A percentile compares a stretch with the other conserved stretches of the same genome.
These are phyloP conservation scores for Globisporangium spiculum DNA, from an alignment of 352 stramenopile genomes.

Conservation along the genomic window DNA sequence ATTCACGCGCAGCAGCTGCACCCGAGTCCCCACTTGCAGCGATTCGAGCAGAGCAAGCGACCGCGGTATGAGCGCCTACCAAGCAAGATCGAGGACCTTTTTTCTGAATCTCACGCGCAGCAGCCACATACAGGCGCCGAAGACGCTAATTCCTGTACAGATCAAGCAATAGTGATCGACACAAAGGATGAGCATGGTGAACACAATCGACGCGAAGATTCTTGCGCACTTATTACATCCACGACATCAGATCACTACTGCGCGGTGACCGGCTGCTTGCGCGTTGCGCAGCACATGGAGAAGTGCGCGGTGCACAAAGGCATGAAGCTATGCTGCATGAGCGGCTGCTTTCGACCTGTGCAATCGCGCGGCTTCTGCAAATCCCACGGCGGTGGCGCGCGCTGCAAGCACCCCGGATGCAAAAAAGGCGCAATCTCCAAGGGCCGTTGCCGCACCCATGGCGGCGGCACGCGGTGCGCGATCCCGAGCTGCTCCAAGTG, in stretches of 20 bases:
- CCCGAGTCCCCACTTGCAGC: neutral
- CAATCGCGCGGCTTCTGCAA: conserved; percentile 58
- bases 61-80: neutral
- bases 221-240: neutral
- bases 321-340: conserved; percentile 37
- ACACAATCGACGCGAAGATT: neutral
- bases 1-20: neutral
- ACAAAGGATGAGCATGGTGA: neutral
- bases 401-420: conserved; percentile 47
- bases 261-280: conserved; percentile 33
- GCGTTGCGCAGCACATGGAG: conserved; percentile 16
- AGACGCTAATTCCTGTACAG: neutral
- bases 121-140: neutral
- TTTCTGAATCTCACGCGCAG: neutral
- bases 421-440: conserved; percentile 50
- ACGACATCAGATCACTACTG: conserved; percentile 13
- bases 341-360: conserved; percentile 37
- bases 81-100: conserved; percentile 10
- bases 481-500: conserved; percentile 42
- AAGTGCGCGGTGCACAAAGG: conserved; percentile 48
- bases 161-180: neutral
- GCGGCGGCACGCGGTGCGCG: conserved; percentile 48
- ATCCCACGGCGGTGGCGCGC: conserved; percentile 53
- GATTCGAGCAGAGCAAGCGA: conserved; percentile 7
- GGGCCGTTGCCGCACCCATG: conserved; percentile 48